These are phyloP conservation scores for Trichoderma aggressivum DNA, from an alignment of 2,329 filamentous ascomycete genomes.

Conservation along the genomic window DNA sequence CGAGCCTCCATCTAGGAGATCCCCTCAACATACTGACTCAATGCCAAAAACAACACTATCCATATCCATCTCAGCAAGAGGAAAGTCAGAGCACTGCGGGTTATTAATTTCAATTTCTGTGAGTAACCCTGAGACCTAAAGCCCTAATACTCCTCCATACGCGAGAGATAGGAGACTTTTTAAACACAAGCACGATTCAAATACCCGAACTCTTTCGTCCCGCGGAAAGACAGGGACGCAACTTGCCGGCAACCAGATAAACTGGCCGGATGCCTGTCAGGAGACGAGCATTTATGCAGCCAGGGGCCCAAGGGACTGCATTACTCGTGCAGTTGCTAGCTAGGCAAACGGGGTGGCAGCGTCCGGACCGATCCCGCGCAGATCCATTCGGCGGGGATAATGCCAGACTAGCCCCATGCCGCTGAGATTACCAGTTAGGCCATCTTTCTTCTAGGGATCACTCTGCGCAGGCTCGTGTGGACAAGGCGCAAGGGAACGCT, in stretches of 20 bases:
- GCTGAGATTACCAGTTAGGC: background rate
- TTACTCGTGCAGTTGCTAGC: constrained; percentile 9
- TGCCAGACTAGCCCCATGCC: background rate
- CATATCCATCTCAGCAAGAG: background rate
- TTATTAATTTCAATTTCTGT: background rate
- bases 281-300: constrained; percentile 5
- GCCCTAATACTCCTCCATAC: background rate
- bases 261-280: constrained; percentile 5
- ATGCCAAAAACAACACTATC: background rate
- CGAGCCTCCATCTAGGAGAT: background rate
- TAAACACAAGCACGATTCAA: background rate
- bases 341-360: background rate
- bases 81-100: background rate
- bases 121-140: background rate
- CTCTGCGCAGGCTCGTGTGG: background rate
- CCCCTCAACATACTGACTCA: background rate
- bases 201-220: background rate
- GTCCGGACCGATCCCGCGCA: constrained; percentile 18
- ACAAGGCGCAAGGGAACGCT: background rate
- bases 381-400: constrained; percentile 12
- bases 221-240: background rate
- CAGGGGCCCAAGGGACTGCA: background rate
- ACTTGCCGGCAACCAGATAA: background rate
- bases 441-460: no score
- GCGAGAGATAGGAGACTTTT: background rate